phyloP scores from a whole-genome alignment of 2,329 filamentous ascomycete species.

The Botrytis tulipae region DNA sequence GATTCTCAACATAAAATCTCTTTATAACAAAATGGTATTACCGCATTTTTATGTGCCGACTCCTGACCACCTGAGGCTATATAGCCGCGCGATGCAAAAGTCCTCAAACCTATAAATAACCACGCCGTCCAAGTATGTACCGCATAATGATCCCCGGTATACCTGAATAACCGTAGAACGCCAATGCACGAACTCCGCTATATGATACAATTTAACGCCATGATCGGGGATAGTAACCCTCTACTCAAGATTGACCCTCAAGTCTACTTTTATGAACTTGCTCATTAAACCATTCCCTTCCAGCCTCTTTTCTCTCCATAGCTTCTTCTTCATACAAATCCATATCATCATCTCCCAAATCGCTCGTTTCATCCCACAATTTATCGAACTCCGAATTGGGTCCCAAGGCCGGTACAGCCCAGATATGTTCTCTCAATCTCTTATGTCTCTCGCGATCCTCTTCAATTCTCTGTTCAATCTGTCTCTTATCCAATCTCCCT shows the following conservation, averaged over 20 bases:
- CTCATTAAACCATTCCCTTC: slow-evolving; percentile 35
- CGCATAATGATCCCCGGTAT: background rate
- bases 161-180: background rate
- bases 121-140: background rate
- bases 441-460: slow-evolving; percentile 97
- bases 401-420: slow-evolving; percentile 69
- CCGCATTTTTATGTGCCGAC: background rate
- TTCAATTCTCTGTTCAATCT: slow-evolving; percentile 94
- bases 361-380: slow-evolving; percentile 84
- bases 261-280: slow-evolving; percentile 14
- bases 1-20: background rate
- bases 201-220: background rate
- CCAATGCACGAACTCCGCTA: background rate
- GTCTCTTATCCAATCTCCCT: slow-evolving; percentile 70
- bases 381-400: slow-evolving; percentile 64
- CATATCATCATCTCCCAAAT: slow-evolving; percentile 84
- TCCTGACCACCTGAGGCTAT: background rate
- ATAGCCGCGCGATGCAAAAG: background rate
- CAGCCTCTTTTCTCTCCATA: slow-evolving; percentile 32
- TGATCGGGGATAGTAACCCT: background rate
- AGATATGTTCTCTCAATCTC: slow-evolving; percentile 84
- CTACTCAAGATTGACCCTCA: background rate
- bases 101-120: background rate
- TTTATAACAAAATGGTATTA: background rate
- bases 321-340: slow-evolving; percentile 73